Evolutionary conservation across 2,329 filamentous ascomycete species (phyloP), one percentile per base, ranked within the genome.

Genomic region (Fusarium odoratissimum): DNA sequence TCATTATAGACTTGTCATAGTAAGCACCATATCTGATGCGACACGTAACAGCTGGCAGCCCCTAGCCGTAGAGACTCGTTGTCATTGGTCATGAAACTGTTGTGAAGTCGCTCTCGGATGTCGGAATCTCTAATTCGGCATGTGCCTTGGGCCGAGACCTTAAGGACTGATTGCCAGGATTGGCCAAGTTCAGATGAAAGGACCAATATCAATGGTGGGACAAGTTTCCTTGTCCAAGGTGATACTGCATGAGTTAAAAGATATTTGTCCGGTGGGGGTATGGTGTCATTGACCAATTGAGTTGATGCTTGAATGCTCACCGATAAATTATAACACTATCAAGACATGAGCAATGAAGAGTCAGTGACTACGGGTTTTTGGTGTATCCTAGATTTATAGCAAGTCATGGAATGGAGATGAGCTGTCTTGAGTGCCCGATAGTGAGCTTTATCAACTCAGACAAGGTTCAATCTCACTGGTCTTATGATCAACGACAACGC

Each of bases 61-160:
- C 33, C 19, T 4, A 23, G 8, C 11, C 7, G 2, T 10, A 13
- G 14, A 35, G 28, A 3, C 8, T 33, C 8, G 2, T 10, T 51
- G 16, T 6, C 7, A 25, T 25, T 35, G 30, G 7, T 0, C 3
- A 2, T 33, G 1, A 4, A 13, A 25, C 11, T 11, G 8, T 5
- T 13, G 12, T 4, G 31, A 14, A 21, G 17, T 35, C 16, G 16
- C 8, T 11, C 31, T 25, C 31, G 31, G 31, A 51, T 31, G 28
- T 11, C 4, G 8, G 28, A 6, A 16, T 19, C 45, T 48, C 21
- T n/a, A 17, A 6, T n/a, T 12, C n/a, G 19, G 4, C 1, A n/a
- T 17, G 14, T 12, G 28, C 21, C 25, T 48, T 31, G 9, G 6
- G 6, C 28, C 14, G 28, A n/a, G 28, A 30, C 7, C 21, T 3